These are phyloP conservation scores for Arthrinium puccinioides DNA, from an alignment of 2,329 filamentous ascomycete genomes.

Conservation along the genomic window DNA sequence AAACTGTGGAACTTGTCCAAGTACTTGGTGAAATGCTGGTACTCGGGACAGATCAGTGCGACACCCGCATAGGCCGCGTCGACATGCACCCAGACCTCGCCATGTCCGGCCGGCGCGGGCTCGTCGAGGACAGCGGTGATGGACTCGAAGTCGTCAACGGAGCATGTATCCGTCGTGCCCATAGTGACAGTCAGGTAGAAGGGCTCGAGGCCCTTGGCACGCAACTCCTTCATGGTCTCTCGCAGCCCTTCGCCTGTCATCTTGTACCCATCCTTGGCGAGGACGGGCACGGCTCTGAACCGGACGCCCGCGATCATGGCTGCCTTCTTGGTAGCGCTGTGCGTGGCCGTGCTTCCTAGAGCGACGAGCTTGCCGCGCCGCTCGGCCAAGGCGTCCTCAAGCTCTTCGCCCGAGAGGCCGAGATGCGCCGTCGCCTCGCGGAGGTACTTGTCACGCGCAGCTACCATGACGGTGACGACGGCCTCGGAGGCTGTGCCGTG, in stretches of 20 bases:
- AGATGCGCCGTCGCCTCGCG: constrained; percentile 48
- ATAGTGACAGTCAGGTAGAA: constrained; percentile 82
- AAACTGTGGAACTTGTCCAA: constrained; percentile 74
- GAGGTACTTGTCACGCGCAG: constrained; percentile 75
- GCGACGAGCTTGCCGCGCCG: constrained; percentile 69
- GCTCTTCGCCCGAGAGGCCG: constrained; percentile 31
- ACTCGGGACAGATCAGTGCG: constrained; percentile 74
- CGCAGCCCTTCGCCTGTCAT: constrained; percentile 61
- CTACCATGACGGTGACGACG: constrained; percentile 78
- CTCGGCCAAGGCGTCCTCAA: constrained; percentile 62
- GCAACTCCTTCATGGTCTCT: constrained; percentile 55
- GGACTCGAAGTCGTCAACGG: constrained; percentile 71
- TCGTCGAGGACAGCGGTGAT: constrained; percentile 47
- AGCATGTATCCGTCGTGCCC: constrained; percentile 83
- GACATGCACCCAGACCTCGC: constrained; percentile 80
- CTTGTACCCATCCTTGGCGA: constrained; percentile 56
- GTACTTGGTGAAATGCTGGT: constrained; percentile 58
- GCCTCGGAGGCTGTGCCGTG: constrained; percentile 88
- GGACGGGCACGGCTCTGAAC: constrained; percentile 61
- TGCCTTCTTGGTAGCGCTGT: constrained; percentile 81
- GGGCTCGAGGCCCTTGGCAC: constrained; percentile 65
- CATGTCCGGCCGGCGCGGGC: constrained; percentile 18
- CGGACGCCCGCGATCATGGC: constrained; percentile 81
- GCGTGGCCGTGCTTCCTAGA: constrained; percentile 69
- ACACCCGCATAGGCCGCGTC: constrained; percentile 91